Evolutionary conservation across 116 monocot species (phyloP), one percentile per base, ranked within the genome.

Genomic region (Papilionanthe hybrid): DNA sequence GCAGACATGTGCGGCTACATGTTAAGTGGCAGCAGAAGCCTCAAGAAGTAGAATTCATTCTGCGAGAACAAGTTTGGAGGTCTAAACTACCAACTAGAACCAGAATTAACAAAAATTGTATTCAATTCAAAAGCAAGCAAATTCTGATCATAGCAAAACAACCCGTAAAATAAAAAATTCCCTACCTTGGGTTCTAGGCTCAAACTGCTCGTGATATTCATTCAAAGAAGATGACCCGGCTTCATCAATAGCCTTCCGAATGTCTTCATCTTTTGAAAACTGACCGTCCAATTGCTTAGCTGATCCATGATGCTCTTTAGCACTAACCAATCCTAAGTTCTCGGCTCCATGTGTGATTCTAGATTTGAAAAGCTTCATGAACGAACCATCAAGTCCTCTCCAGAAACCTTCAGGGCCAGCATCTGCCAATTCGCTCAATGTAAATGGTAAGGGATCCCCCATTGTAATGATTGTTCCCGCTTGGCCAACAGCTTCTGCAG

Each of bases 401-500:
- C 88, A 95, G 60, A 77, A 90, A 79, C 86, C 90, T 11, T 90
- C 91, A 56, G 99, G 95, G 41, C 95, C 95, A 74, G 88, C 84
- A 82, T 93, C 95, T 78, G 91, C 71, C 83, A 99, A 78, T 15
- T 91, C 86, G 79, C 79, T 82, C 29, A 91, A 80, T 9, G 85
- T 82, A 45, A 94, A 85, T 80, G 93, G 99, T 81, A 99, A 84
- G 43, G 95, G 99, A 80, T 99, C 99, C 7, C 95, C 95, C 95
- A 99, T 91, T 45, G 90, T 87, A 83, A 95, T 85, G 55, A 99
- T 82, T 17, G 85, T 80, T 75, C 95, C 95, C 44, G 91, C 95
- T 78, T 95, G 93, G 18, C 84, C 87, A 77, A 95, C 93, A 78
- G 95, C 95, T 84, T 91, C 93, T 72, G 93, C 93, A 76, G 90